Conservation (phyloP, 345 rosid species). For the Capsella bursapastoris region DNA sequence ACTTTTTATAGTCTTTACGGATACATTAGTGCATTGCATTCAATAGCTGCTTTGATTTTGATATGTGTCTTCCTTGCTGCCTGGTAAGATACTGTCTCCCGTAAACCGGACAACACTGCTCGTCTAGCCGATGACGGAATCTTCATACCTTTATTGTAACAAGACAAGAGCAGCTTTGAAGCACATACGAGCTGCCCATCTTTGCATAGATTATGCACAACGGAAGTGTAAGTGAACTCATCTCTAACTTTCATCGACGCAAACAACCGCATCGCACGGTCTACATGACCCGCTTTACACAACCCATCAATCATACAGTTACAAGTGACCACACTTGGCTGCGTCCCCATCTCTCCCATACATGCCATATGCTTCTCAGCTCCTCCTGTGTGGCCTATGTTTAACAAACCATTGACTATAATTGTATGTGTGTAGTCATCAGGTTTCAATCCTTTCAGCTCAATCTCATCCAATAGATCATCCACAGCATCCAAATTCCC, state of each 20-base stretch:
- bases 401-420: constrained; percentile 40
- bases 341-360: constrained; percentile 34
- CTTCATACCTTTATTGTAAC: constrained; percentile 65
- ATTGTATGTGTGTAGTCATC: constrained; percentile 41
- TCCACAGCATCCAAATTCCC: constrained; percentile 63
- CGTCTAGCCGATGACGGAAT: constrained; percentile 66
- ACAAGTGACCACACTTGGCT: constrained; percentile 36
- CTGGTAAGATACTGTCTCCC: constrained; percentile 49
- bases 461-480: constrained; percentile 32
- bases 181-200: constrained; percentile 56
- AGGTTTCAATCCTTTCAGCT: constrained; percentile 32
- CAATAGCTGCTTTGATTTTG: constrained; percentile 45
- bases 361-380: constrained; percentile 37
- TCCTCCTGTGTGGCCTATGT: constrained; percentile 9
- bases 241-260: constrained; percentile 68
- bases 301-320: constrained; percentile 65
- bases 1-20: background rate
- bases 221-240: constrained; percentile 71
- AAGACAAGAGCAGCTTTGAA: constrained; percentile 65
- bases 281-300: constrained; percentile 64
- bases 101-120: constrained; percentile 68
- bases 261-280: constrained; percentile 57
- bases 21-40: constrained; percentile 22
- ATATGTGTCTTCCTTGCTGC: constrained; percentile 62
- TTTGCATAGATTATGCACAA: constrained; percentile 83